Conservation (phyloP, 169 alveolate species). For the Plasmodium knowlesi region DNA sequence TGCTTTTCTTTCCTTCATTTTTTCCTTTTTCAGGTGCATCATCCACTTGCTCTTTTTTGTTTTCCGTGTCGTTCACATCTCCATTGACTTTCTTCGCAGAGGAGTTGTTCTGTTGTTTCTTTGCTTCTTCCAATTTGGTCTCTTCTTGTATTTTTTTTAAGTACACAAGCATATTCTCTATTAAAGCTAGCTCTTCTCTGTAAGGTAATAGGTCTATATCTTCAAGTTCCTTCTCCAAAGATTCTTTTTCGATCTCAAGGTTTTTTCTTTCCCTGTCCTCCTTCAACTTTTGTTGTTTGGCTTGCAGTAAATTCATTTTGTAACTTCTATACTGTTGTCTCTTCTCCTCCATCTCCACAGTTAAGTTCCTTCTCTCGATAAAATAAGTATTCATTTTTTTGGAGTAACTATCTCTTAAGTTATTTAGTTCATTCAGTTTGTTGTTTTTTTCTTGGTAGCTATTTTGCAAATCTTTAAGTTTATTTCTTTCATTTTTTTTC, state of each 20-base stretch:
- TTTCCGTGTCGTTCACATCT: slow-evolving; percentile 1
- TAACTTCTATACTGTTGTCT: slow-evolving; percentile 57
- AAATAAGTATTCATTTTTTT: slow-evolving; percentile 71
- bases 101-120: slow-evolving; percentile 23
- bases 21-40: background rate
- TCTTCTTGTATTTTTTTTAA: slow-evolving; percentile 64
- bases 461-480: slow-evolving; percentile 67
- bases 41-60: background rate
- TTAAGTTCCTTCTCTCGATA: slow-evolving; percentile 61
- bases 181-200: slow-evolving; percentile 68
- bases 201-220: slow-evolving; percentile 64
- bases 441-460: slow-evolving; percentile 65
- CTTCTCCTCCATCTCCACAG: slow-evolving; percentile 68
- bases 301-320: slow-evolving; percentile 45
- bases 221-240: slow-evolving; percentile 49
- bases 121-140: slow-evolving; percentile 31
- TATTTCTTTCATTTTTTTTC: slow-evolving; percentile 40
- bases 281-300: slow-evolving; percentile 60
- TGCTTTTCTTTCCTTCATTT: slow-evolving; percentile 69
- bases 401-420: slow-evolving; percentile 50
- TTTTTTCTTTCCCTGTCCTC: slow-evolving; percentile 73
- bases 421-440: slow-evolving; percentile 57
- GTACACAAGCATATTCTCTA: slow-evolving; percentile 64
- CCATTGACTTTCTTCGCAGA: slow-evolving; percentile 37
- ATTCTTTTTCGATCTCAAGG: slow-evolving; percentile 47